phyloP scores from a whole-genome alignment of 768 basidiomycete genomes.

The Lactifluus subvellereus region DNA sequence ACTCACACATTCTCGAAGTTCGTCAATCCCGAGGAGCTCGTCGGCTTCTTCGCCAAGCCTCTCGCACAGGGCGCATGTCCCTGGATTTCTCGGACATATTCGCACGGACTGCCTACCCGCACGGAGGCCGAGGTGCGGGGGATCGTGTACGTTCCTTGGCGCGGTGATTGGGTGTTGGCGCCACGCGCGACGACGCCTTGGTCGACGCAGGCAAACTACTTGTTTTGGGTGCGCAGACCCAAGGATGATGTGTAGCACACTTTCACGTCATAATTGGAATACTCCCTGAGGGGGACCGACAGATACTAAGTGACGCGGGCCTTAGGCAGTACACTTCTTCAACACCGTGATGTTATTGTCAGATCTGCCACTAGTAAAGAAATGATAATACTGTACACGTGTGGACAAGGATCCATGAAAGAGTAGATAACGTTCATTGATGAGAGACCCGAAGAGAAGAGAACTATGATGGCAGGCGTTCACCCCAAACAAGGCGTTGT shows the following conservation, averaged over 20 bases:
- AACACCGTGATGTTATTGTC: background rate
- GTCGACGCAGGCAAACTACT: constrained; percentile 62
- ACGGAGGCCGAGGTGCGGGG: constrained; percentile 77
- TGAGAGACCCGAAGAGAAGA: background rate
- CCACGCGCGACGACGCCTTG: constrained; percentile 44
- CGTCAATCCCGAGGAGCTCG: constrained; percentile 79
- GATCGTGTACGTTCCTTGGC: constrained; percentile 70
- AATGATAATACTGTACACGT: constrained; percentile 9
- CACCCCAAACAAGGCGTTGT: constrained; percentile 74
- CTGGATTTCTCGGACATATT: constrained; percentile 56
- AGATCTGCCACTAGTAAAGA: background rate
- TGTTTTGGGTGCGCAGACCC: constrained; percentile 86
- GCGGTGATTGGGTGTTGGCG: constrained; percentile 62
- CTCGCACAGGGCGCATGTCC: constrained; percentile 31
- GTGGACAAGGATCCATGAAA: constrained; percentile 3
- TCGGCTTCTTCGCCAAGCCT: constrained; percentile 71
- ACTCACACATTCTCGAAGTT: constrained; percentile 93
- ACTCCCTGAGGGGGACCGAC: too few relatives aligned
- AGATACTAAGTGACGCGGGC: background rate
- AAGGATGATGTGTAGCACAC: background rate
- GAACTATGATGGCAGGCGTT: constrained; percentile 62
- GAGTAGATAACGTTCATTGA: background rate
- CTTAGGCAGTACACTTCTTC: background rate
- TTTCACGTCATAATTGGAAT: background rate
- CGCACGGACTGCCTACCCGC: constrained; percentile 46